A percentile compares a stretch with the other conserved stretches of the same genome.
Evolutionary conservation across 2,329 filamentous ascomycete species (phyloP).

Genomic region (Ophiostoma sp.): DNA sequence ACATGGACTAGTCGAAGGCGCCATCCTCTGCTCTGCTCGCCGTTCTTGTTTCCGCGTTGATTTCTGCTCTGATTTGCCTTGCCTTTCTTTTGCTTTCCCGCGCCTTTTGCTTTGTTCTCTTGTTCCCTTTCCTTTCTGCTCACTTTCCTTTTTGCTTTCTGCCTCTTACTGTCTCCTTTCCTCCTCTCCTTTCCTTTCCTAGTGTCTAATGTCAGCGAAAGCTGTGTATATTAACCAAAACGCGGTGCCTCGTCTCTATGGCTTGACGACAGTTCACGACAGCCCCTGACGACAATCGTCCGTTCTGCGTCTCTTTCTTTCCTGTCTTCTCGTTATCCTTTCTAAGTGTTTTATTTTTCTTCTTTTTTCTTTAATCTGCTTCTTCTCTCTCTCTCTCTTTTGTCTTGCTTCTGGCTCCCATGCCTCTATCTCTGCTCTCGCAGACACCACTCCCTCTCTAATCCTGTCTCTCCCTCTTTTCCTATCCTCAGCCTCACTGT

Average conservation of each 20-base stretch:
- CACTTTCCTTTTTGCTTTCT: neutral
- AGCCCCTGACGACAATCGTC: conserved; percentile 9
- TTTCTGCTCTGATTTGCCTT: neutral
- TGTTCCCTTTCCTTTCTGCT: neutral
- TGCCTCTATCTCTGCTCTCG: conserved; percentile 26
- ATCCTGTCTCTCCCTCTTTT: neutral
- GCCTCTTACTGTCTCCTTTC: neutral
- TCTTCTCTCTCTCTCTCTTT: neutral
- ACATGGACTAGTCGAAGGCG: conserved; percentile 41
- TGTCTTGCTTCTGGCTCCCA: neutral
- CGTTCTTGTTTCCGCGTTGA: neutral
- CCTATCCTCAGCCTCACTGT: too few relatives aligned
- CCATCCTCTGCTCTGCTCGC: neutral
- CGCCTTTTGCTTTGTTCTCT: conserved; percentile 26
- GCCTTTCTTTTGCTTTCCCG: neutral
- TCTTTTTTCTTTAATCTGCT: neutral
- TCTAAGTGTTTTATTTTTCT: neutral
- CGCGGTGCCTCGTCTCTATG: neutral
- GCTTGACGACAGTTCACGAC: conserved; percentile 13
- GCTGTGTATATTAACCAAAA: conserved; percentile 15
- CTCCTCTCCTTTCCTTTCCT: neutral
- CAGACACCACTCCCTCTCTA: neutral
- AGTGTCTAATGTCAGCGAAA: conserved; percentile 13
- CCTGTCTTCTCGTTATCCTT: neutral
- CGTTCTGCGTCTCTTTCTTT: neutral